Evolutionary conservation across 2,329 filamentous ascomycete species (phyloP).

Genomic region (Trichoderma sp.): DNA sequence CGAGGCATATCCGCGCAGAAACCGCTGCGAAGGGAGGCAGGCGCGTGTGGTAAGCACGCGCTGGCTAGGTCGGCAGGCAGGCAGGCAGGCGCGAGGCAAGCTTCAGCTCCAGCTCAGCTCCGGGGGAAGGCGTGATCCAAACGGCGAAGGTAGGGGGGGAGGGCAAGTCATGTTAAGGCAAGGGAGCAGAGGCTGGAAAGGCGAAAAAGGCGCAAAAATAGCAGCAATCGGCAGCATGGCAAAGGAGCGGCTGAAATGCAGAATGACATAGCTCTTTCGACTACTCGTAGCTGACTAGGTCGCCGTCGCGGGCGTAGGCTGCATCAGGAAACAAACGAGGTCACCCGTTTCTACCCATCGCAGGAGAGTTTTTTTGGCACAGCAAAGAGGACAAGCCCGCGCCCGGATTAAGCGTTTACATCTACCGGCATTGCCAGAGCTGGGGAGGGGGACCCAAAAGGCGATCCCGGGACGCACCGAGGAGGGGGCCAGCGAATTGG

Average conservation of each 20-base stretch:
- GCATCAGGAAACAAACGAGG: not conserved
- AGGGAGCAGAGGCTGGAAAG: not conserved
- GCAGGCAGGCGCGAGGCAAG: not conserved
- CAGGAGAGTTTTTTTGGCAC: not conserved
- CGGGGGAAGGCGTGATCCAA: not conserved
- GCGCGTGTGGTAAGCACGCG: not conserved
- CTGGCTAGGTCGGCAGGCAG: not conserved
- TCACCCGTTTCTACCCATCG: not conserved
- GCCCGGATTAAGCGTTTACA: slow-evolving; percentile 24
- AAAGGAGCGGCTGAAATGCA: slow-evolving; percentile 5
- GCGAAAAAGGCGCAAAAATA: not conserved
- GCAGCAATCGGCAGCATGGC: not conserved
- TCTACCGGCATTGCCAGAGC: slow-evolving; percentile 25
- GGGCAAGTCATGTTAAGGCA: not conserved
- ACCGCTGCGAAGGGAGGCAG: not conserved
- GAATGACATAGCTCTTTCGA: not conserved
- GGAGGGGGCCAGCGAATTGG: slow-evolving; percentile 11
- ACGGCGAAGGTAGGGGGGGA: not conserved
- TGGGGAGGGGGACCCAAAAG: slow-evolving; percentile 15
- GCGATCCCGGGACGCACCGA: slow-evolving; percentile 28
- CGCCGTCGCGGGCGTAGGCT: not conserved
- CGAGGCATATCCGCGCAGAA: slow-evolving; percentile 21
- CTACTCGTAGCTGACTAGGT: not conserved
- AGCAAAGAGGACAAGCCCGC: not conserved
- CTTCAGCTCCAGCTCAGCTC: not conserved